A percentile compares a stretch with the other conserved stretches of the same genome.
Conservation (phyloP, 1,139 yeast species). For the Hemisphaericaspora xylofermentans region DNA sequence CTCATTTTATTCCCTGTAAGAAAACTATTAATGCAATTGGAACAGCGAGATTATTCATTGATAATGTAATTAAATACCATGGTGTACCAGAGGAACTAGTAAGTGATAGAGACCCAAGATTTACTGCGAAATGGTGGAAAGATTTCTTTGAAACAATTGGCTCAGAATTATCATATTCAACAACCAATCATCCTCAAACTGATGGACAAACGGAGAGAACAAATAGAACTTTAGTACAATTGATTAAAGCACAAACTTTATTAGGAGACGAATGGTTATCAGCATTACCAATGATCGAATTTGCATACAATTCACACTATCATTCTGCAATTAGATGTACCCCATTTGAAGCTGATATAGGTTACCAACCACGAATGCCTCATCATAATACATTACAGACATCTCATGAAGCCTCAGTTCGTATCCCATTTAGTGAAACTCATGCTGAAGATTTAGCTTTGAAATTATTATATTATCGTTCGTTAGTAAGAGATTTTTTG, state of each 20-base stretch:
- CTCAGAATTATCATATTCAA: background rate
- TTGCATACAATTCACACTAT: constrained; percentile 5
- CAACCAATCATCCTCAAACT: constrained; percentile 5
- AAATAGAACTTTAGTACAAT: constrained; percentile 4
- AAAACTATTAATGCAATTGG: background rate
- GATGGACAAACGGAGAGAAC: constrained; percentile 9
- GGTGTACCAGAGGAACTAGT: constrained; percentile 1
- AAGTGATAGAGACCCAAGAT: constrained; percentile 1
- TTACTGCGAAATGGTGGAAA: constrained; percentile 1
- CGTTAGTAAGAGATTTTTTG: background rate
- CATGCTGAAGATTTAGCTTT: background rate
- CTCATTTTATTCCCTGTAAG: background rate
- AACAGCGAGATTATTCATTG: background rate
- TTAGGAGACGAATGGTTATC: constrained; percentile 1
- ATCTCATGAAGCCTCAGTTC: background rate
- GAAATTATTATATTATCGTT: background rate
- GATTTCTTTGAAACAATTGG: background rate
- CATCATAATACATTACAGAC: background rate
- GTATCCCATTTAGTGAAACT: background rate
- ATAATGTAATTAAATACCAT: background rate
- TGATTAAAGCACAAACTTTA: constrained; percentile 2
- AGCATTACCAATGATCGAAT: constrained; percentile 3
- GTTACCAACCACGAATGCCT: background rate
- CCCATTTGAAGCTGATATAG: constrained; percentile 1
- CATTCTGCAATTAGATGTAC: constrained; percentile 5